Base-by-base conservation (phyloP, 257 asterid species). In the Fraxinus anomala region DNA sequence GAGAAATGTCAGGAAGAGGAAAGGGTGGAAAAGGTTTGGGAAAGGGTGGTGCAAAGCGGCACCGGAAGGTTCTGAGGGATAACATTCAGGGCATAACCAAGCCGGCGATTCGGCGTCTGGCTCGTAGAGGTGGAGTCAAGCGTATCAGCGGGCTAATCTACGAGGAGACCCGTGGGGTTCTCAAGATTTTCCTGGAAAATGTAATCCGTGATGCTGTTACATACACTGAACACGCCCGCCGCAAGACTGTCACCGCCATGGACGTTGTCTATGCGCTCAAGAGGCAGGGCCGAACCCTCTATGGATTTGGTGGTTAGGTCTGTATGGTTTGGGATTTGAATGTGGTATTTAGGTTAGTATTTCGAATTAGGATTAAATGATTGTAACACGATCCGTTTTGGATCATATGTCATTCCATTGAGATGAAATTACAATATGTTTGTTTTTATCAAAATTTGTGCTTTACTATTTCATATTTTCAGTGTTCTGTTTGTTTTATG, bases 11-110 rank as follows among this genome's bases (percentile, higher is more conserved):
- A 1, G 66, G 66, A 56, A 56, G 66, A 19, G 66, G 66, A 6
- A 56, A 56, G 66, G 66, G 66, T 6, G 66, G 66, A 28, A 56
- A 56, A 7, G 66, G 66, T 19, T 56, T 56, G 66, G 66, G 66
- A 56, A 56, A 56, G 66, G 66, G 66, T 10, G 66, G 67, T 7
- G 67, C 67, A 8, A 59, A 21, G 67, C 31, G 67, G 30, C 67
- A 59, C 31, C 67, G 67, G 3, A 59, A 59, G 31, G 67, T 59
- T 23, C 67, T 59, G 0, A 11, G 31, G 17, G 30, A 59, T 59
- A 59, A 59, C 67, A 59, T 59, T 59, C 31, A 59, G 67, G 67
- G 67, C 28, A 59, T 59, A 59, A 59, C 67, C 11, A 59, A 59
- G 30, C 67, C 30, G 4, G 67, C 67, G 2, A 59, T 59, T 23